Evolutionary conservation across 2,329 filamentous ascomycete genomes (phyloP).

Genomic region (Sordariomycetes sp.): DNA sequence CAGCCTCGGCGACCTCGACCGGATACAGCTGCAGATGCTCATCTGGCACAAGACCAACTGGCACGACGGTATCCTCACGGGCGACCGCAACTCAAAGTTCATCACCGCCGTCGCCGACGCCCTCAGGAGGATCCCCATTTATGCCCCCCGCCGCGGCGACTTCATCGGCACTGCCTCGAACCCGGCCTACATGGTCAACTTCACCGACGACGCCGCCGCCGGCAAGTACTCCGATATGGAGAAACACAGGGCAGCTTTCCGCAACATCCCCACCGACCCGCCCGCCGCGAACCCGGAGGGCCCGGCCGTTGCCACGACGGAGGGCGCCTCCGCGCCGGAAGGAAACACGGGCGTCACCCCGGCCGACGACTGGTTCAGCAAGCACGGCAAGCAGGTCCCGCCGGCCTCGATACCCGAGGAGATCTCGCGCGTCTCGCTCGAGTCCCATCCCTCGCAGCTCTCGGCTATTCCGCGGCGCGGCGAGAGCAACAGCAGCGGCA

Average conservation of each 20-base stretch:
- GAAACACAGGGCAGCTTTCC: constrained; percentile 47
- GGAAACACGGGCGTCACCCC: not conserved
- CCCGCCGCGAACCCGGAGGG: constrained; percentile 7
- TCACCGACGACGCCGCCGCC: constrained; percentile 55
- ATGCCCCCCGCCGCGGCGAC: constrained; percentile 49
- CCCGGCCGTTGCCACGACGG: not conserved
- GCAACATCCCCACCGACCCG: constrained; percentile 42
- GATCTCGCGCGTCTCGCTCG: constrained; percentile 1
- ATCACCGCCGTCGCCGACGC: constrained; percentile 86
- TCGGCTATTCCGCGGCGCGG: not conserved
- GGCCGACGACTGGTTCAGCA: constrained; percentile 1
- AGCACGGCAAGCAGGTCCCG: not conserved
- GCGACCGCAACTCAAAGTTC: constrained; percentile 80
- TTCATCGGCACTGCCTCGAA: constrained; percentile 54
- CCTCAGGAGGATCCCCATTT: constrained; percentile 76
- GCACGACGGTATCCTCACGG: constrained; percentile 58
- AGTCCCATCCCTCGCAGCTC: not conserved
- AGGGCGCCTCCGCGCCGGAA: not conserved
- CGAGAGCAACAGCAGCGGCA: constrained; percentile 20
- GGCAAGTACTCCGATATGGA: constrained; percentile 42
- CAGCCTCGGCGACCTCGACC: constrained; percentile 75
- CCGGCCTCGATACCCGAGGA: not conserved
- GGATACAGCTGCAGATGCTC: constrained; percentile 68
- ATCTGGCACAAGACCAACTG: constrained; percentile 88
- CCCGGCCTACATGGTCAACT: constrained; percentile 67